A percentile compares a stretch with the other conserved stretches of the same genome.
These are phyloP conservation scores for Magnolia sinica DNA, from an alignment of 164 flowering plant genomes.

Conservation along the genomic window DNA sequence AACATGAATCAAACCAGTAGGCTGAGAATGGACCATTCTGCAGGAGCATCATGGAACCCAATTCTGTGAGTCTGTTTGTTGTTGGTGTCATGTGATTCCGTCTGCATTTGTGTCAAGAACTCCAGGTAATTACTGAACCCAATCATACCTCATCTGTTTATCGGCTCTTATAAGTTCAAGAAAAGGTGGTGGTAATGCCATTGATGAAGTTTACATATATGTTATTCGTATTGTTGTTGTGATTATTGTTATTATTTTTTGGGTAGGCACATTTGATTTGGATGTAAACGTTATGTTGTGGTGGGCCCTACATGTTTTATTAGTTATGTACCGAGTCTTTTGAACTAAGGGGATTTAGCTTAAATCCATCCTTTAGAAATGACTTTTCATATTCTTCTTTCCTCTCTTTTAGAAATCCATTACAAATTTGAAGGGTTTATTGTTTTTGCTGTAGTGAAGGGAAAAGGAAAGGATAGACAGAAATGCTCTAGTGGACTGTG, in stretches of 20 bases:
- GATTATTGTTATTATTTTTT: not conserved
- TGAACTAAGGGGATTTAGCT: not conserved
- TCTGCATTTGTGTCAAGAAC: not conserved
- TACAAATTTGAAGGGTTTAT: not conserved
- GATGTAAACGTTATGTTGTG: not conserved
- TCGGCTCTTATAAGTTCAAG: not conserved
- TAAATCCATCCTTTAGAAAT: not conserved
- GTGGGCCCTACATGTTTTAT: not conserved
- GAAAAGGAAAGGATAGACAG: not conserved
- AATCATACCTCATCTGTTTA: not conserved
- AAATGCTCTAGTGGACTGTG: too few species aligned
- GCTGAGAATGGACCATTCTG: not conserved
- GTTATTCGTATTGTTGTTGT: not conserved
- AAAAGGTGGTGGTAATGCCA: not conserved
- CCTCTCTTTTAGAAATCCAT: not conserved
- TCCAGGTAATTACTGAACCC: not conserved
- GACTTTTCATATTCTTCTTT: not conserved
- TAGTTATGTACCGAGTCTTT: not conserved
- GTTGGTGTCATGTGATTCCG: not conserved
- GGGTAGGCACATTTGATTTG: slow-evolving; percentile 7
- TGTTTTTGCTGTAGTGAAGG: not conserved
- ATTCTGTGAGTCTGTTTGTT: not conserved
- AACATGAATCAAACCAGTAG: slow-evolving; percentile 18
- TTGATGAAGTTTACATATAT: slow-evolving; percentile 1
- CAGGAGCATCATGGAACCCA: not conserved